A percentile compares a stretch with the other conserved stretches of the same genome.
Conservation (phyloP, 2,329 filamentous ascomycete species). For the Sporothrix protearum region DNA sequence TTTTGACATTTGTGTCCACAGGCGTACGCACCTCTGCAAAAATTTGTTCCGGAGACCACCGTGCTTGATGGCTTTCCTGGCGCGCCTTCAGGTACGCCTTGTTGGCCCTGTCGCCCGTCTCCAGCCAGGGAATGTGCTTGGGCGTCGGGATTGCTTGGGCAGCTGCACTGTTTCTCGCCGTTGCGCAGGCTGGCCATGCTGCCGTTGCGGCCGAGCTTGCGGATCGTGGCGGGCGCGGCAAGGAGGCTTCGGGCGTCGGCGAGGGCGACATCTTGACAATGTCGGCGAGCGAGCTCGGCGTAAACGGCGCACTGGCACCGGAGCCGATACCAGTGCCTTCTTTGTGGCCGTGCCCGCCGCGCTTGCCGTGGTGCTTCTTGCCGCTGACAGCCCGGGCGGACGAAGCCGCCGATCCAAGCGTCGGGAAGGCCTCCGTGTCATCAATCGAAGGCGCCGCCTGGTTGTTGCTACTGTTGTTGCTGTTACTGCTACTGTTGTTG, state of each 20-base stretch:
- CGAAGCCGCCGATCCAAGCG: slow-evolving; percentile 67
- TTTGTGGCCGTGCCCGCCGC: slow-evolving; percentile 73
- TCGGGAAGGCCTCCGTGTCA: slow-evolving; percentile 93
- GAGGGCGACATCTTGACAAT: slow-evolving; percentile 94
- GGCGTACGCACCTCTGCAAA: slow-evolving; percentile 67
- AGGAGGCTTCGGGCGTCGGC: slow-evolving; percentile 53
- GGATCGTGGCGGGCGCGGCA: slow-evolving; percentile 54
- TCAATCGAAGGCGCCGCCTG: slow-evolving; percentile 75
- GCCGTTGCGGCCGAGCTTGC: slow-evolving; percentile 60
- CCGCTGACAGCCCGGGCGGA: slow-evolving; percentile 63
- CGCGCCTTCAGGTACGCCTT: slow-evolving; percentile 92
- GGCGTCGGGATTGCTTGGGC: slow-evolving; percentile 82
- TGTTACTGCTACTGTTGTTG: too few species aligned
- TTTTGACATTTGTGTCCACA: too few species aligned
- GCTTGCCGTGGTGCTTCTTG: slow-evolving; percentile 92
- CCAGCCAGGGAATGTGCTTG: slow-evolving; percentile 92
- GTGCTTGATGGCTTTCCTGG: slow-evolving; percentile 92
- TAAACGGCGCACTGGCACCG: slow-evolving; percentile 34
- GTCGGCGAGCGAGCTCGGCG: slow-evolving; percentile 79
- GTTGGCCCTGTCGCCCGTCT: slow-evolving; percentile 87
- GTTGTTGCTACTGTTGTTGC: slow-evolving; percentile 31
- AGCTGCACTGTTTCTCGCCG: slow-evolving; percentile 75
- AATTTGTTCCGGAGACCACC: slow-evolving; percentile 96
- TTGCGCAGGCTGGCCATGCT: slow-evolving; percentile 61
- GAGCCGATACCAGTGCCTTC: slow-evolving; percentile 53